Conservation (phyloP, 495 filamentous ascomycete species). For the Penicillium bovifimosum region DNA sequence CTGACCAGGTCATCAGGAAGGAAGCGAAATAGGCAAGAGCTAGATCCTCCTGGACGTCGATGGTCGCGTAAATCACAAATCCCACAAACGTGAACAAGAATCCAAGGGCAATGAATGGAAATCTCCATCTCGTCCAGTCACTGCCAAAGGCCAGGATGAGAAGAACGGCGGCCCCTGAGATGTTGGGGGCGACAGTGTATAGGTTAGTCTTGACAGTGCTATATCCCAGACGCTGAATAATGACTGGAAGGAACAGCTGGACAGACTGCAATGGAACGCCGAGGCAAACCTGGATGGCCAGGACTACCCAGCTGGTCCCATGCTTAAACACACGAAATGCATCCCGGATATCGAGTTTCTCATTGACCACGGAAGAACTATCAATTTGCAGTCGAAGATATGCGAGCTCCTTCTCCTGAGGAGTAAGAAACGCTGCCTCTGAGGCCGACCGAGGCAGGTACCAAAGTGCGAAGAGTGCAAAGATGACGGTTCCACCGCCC, state of each 20-base stretch:
- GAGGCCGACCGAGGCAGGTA: constrained; percentile 60
- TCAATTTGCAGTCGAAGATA: constrained; percentile 67
- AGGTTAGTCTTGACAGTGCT: constrained; percentile 63
- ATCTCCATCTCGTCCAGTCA: constrained; percentile 58
- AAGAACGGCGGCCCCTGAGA: constrained; percentile 59
- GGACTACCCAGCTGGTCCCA: constrained; percentile 28
- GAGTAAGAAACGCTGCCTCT: constrained; percentile 55
- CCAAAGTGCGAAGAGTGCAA: constrained; percentile 58
- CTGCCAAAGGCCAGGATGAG: constrained; percentile 59
- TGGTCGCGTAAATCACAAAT: constrained; percentile 63
- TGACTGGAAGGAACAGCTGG: constrained; percentile 19
- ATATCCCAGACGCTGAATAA: constrained; percentile 57
- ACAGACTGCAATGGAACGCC: no score
- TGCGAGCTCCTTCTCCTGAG: constrained; percentile 58
- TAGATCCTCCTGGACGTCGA: constrained; percentile 48
- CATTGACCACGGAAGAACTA: constrained; percentile 61
- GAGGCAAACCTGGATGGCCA: no score
- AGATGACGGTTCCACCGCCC: constrained; percentile 55
- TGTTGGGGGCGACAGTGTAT: constrained; percentile 67
- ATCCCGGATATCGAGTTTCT: constrained; percentile 59
- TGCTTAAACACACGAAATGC: constrained; percentile 56
- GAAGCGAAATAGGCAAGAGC: constrained; percentile 66
- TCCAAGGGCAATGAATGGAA: constrained; percentile 62
- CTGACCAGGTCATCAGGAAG: constrained; percentile 68
- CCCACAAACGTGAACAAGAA: constrained; percentile 67